phyloP scores from a whole-genome alignment of 2,329 filamentous ascomycete genomes.

The Calonectria hongkongensis region DNA sequence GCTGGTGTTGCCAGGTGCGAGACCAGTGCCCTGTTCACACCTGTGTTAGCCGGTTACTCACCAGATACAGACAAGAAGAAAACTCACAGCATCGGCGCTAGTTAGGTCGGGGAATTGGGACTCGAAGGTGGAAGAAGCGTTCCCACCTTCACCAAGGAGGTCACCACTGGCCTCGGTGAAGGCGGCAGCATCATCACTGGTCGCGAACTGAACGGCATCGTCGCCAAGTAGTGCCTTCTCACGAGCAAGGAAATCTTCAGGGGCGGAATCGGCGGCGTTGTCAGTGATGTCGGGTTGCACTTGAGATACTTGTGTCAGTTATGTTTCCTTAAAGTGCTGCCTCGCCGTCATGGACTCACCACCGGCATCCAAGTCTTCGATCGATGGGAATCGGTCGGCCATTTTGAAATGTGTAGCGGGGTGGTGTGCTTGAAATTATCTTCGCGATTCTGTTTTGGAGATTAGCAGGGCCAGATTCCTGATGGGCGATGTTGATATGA shows the following conservation, averaged over 20 bases:
- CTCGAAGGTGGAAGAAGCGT: slow-evolving; percentile 79
- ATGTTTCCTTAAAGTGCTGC: slow-evolving; percentile 35
- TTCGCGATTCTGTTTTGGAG: slow-evolving; percentile 10
- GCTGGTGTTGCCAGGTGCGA: slow-evolving; percentile 53
- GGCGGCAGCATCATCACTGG: slow-evolving; percentile 81
- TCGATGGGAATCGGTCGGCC: slow-evolving; percentile 86
- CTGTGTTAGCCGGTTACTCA: slow-evolving; percentile 37
- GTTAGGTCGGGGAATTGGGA: slow-evolving; percentile 91
- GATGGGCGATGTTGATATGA: slow-evolving; percentile 33
- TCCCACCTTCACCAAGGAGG: slow-evolving; percentile 81
- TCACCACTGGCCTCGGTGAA: slow-evolving; percentile 80
- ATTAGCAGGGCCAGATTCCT: slow-evolving; percentile 20
- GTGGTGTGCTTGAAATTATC: slow-evolving; percentile 6
- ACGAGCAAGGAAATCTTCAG: slow-evolving; percentile 91
- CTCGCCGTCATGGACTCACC: slow-evolving; percentile 64
- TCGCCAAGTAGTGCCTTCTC: slow-evolving; percentile 94
- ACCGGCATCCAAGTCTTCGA: slow-evolving; percentile 85
- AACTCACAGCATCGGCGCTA: slow-evolving; percentile 59
- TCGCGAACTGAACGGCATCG: slow-evolving; percentile 92
- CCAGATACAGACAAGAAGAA: too few relatives aligned
- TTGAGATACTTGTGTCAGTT: slow-evolving; percentile 60
- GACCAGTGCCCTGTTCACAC: slow-evolving; percentile 53
- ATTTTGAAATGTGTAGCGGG: slow-evolving; percentile 65
- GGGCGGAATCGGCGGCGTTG: slow-evolving; percentile 74
- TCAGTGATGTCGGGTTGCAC: slow-evolving; percentile 81